Evolutionary conservation across 306 rosid genomes (phyloP).

Genomic region (Fragaria nilgerrensis): DNA sequence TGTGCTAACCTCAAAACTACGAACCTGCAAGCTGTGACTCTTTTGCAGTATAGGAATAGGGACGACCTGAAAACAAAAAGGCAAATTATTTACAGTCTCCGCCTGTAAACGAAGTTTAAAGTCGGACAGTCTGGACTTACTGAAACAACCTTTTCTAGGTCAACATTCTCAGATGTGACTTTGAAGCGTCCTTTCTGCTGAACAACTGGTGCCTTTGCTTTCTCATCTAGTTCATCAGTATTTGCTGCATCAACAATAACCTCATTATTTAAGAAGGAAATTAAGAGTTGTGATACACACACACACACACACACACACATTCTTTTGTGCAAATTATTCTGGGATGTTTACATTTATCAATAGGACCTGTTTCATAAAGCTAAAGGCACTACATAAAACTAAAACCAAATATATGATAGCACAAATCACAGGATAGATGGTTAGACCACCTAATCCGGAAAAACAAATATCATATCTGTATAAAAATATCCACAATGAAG

Average conservation of each 20-base stretch:
- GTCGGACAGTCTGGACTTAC: background rate
- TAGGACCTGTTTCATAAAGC: background rate
- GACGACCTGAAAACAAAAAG: constrained; percentile 51
- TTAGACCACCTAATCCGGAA: background rate
- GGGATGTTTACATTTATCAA: background rate
- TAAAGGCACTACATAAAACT: background rate
- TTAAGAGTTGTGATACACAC: background rate
- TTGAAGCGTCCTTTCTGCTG: constrained; percentile 95
- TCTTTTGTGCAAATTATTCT: background rate
- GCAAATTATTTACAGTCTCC: constrained; percentile 20
- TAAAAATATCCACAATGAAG: background rate
- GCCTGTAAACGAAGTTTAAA: constrained; percentile 18
- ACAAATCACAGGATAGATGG: background rate
- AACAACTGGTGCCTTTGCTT: constrained; percentile 82
- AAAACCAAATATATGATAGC: background rate
- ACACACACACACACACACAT: background rate
- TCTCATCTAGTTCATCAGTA: constrained; percentile 74
- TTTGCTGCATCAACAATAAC: constrained; percentile 37
- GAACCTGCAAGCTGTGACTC: constrained; percentile 90
- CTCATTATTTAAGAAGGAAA: constrained; percentile 20
- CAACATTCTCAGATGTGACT: constrained; percentile 89
- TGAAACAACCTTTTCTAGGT: constrained; percentile 66
- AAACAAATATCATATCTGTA: background rate
- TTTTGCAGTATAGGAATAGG: constrained; percentile 69
- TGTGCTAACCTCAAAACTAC: constrained; percentile 46